A percentile compares a stretch with the other conserved stretches of the same genome.
phyloP scores from a whole-genome alignment of 441 rosid species.

The Aquilaria agallochum region DNA sequence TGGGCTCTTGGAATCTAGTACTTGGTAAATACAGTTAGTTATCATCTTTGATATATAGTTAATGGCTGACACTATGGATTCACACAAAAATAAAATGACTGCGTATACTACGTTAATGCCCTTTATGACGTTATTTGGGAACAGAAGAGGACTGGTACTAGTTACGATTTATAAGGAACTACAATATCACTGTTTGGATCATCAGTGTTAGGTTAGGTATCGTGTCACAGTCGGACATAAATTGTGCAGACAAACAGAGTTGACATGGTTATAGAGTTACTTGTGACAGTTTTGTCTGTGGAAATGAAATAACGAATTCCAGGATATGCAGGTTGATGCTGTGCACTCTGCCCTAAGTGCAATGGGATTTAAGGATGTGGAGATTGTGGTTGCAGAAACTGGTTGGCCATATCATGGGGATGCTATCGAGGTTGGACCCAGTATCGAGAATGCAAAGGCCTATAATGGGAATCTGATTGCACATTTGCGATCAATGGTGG shows the following conservation, averaged over 20 bases:
- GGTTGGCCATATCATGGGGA: conserved; percentile 91
- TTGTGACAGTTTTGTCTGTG: too few relatives aligned
- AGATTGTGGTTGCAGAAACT: conserved; percentile 87
- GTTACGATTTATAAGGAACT: neutral
- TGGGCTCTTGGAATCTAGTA: too few relatives aligned
- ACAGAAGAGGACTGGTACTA: too few relatives aligned
- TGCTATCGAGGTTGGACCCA: conserved; percentile 67
- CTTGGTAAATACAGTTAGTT: too few relatives aligned
- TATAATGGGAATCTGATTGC: conserved; percentile 85
- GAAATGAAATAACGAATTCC: neutral
- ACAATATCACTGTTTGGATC: neutral
- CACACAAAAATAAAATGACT: too few relatives aligned
- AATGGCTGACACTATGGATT: too few relatives aligned
- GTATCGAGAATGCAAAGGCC: conserved; percentile 86
- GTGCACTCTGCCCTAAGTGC: conserved; percentile 76
- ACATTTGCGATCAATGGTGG: conserved; percentile 72
- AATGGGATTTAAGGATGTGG: conserved; percentile 72
- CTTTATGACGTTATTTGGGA: too few relatives aligned
- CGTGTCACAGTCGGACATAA: too few relatives aligned
- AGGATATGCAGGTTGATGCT: conserved; percentile 64
- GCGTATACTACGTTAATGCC: too few relatives aligned
- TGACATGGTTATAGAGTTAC: too few relatives aligned
- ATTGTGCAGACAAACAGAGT: too few relatives aligned
- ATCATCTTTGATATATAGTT: too few relatives aligned
- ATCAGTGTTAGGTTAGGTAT: neutral